Evolutionary conservation across 805 yeast species (phyloP), one percentile per base, ranked within the genome.

Genomic region (Yueomyces sp.): DNA sequence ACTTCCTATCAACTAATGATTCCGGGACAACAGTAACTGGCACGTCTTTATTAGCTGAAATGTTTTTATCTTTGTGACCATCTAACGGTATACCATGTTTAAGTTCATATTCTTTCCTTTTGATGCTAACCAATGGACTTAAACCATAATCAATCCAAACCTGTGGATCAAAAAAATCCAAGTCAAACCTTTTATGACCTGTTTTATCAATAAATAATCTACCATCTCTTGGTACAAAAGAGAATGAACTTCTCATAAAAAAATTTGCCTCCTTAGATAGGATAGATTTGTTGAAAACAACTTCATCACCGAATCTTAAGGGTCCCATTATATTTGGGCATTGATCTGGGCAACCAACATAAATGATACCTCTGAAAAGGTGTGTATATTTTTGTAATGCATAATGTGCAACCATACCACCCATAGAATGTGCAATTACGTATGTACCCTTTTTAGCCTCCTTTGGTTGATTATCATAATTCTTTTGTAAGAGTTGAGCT

Each of bases 401-500:
- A 44, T 81, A 79, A 56, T 86, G 95, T 0, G 94, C 77, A 5
- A 88, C 72, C 33, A 88, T 57, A 0, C 96, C 96, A 43, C 96
- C 96, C 96, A 88, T 87, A 0, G 95, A 86, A 59, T 88, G 96
- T 0, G 92, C 92, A 42, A 88, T 76, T 1, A 88, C 76, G 28
- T 81, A 63, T 0, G 79, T 72, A 9, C 84, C 86, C 47, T 73
- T 72, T 19, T 76, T 76, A 0, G 36, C 46, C 1, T 30, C 33
- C 6, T 9, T 9, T 37, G 45, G 44, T 73, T 73, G 53, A 45
- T 55, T 52, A 28, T 61, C 53, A 8, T 66, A 57, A 40, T 73
- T 68, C n/a, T 53, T 41, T 26, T 64, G 57, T 29, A 85, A 63
- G 4, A 66, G 54, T n/a, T 68, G 60, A 33, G 62, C 63, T n/a